phyloP scores from a whole-genome alignment of 305 asterid genomes.

The Caryopteris hybrid region DNA sequence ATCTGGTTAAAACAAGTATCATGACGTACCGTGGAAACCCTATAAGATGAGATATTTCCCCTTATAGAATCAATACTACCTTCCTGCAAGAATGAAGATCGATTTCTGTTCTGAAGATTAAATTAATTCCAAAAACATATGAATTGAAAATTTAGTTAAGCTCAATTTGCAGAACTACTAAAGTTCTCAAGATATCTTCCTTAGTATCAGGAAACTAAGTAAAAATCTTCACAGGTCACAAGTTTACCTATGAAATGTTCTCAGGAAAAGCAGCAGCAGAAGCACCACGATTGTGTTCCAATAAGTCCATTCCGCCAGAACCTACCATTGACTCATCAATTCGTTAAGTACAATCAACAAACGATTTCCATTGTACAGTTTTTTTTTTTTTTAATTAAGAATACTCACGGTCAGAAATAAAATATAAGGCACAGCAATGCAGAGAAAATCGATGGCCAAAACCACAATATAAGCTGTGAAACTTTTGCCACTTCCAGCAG shows the following conservation, averaged over 20 bases:
- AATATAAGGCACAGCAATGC: conserved; percentile 47
- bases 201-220: no score
- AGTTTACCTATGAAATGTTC: conserved; percentile 45
- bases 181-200: conserved; percentile 10
- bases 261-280: conserved; percentile 39
- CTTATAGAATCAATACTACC: conserved; percentile 42
- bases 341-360: conserved; percentile 1
- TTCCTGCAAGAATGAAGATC: conserved; percentile 51
- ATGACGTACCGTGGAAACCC: conserved; percentile 66
- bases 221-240: conserved; percentile 2
- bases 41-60: conserved; percentile 58
- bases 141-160: conserved; percentile 8
- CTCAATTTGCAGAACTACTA: conserved; percentile 9
- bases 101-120: conserved; percentile 58
- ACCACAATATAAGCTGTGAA: conserved; percentile 33
- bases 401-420: conserved; percentile 67
- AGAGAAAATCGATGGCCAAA: conserved; percentile 49
- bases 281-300: conserved; percentile 37
- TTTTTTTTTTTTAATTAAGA: neutral
- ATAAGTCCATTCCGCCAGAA: conserved; percentile 71
- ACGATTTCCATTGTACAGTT: neutral
- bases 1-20: conserved; percentile 15
- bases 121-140: conserved; percentile 22
- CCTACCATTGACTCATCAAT: conserved; percentile 42
- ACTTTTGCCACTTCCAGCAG: conserved; percentile 28